Conservation (phyloP, 1,284 basidiomycete species). For the Volvariella volvacea region DNA sequence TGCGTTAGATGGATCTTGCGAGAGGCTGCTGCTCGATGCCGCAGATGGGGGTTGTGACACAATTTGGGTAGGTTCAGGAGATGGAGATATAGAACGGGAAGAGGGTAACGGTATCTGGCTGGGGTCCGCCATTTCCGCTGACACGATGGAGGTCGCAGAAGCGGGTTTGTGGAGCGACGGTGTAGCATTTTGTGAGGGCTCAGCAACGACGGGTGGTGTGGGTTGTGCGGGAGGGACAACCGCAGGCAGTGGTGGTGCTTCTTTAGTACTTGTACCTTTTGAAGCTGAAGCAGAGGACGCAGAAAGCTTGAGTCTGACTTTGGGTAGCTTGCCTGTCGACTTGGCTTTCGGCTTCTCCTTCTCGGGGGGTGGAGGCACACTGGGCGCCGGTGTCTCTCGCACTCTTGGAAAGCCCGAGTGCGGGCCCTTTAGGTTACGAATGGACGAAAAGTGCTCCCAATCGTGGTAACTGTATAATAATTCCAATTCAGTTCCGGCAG, state of each 20-base stretch:
- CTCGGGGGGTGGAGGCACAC: slow-evolving; percentile 11
- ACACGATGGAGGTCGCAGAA: slow-evolving; percentile 1
- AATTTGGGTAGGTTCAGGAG: slow-evolving; percentile 20
- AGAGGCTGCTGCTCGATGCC: slow-evolving; percentile 6
- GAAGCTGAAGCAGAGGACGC: background rate
- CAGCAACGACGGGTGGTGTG: too few relatives aligned
- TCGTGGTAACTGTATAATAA: slow-evolving; percentile 65
- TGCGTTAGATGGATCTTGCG: slow-evolving; percentile 3
- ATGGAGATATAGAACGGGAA: slow-evolving; percentile 33
- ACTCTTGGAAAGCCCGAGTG: slow-evolving; percentile 74
- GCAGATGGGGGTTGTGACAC: too few relatives aligned
- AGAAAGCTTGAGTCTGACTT: slow-evolving; percentile 11
- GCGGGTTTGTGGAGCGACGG: background rate
- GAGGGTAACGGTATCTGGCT: slow-evolving; percentile 36
- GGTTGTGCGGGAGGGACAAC: too few relatives aligned
- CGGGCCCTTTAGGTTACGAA: slow-evolving; percentile 81
- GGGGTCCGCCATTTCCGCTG: slow-evolving; percentile 12
- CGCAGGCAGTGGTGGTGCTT: too few relatives aligned
- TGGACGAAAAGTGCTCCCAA: slow-evolving; percentile 93
- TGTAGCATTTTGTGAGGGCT: too few relatives aligned
- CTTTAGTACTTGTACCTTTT: slow-evolving; percentile 1
- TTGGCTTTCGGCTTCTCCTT: slow-evolving; percentile 12
- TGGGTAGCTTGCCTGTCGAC: slow-evolving; percentile 15
- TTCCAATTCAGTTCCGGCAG: too few relatives aligned
- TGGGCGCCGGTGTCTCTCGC: slow-evolving; percentile 39